Base-by-base conservation (phyloP, 2,329 filamentous ascomycete species). In the Beauveria scarabaeidicola region DNA sequence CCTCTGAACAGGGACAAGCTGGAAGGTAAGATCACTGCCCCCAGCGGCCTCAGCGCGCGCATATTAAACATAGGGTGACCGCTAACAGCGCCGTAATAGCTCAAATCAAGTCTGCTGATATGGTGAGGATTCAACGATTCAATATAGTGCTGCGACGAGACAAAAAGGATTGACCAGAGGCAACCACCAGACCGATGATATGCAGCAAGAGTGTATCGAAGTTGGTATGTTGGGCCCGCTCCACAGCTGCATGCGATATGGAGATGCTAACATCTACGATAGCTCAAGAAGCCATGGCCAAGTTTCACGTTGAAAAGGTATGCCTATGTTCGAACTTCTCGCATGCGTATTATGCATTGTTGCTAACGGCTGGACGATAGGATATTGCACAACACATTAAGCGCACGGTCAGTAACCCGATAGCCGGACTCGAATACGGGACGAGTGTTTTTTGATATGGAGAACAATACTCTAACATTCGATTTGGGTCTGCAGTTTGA, bases 361-460 rank as follows among this genome's bases (percentile, higher is more conserved):
- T 59, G 44, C 60, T 69, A 52, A 70, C 66, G n/a, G 63, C 29
- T n/a, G 23, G 48, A 52, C 44, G 19, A 32, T 66, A 96, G 91
- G 92, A 97, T 72, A 96, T 97, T 71, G 92, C 92, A 43, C 91
- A 96, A 75, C 89, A 90, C 76, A 96, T 96, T 79, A 97, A 96
- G 83, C 89, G 89, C 75, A 92, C 91, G 72, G 91, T 95, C 75
- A 67, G 79, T 71, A 53, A 11, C 60, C 57, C 23, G 19, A 52
- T 3, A 29, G 8, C 7, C 5, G 48, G 11, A 17, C 7, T n/a
- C 25, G 25, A 48, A 50, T 29, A 23, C 3, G 2, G 15, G 15
- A 29, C 21, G 11, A 38, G 17, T 25, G 11, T 0, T 11, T 15
- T 9, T 50, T 29, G 8, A 19, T 1, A 10, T 5, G 19, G 11